Conservation (phyloP, 164 flowering plant species). For the Macadamia integrifolia region DNA sequence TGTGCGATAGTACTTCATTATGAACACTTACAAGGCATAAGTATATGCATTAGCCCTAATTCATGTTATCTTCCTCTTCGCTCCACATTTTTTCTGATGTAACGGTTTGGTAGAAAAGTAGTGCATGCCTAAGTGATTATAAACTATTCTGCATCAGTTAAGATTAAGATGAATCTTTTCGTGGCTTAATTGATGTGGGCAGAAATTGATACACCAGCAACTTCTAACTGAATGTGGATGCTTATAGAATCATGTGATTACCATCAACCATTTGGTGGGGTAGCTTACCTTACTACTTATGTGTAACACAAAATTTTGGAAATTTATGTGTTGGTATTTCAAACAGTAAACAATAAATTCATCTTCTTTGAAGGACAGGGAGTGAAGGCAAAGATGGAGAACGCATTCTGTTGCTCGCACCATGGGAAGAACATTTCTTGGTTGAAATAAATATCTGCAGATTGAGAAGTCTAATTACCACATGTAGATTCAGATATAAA, state of each 20-base stretch:
- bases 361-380: conserved; percentile 92
- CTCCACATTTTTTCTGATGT: no score
- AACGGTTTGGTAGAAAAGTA: neutral
- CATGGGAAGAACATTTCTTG: conserved; percentile 91
- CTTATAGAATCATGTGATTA: no score
- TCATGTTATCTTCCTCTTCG: no score
- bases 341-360: conserved; percentile 78
- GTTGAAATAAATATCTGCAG: conserved; percentile 79
- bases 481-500: conserved; percentile 43
- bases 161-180: no score
- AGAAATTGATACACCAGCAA: no score
- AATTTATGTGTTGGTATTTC: conserved; percentile 70
- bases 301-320: neutral
- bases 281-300: neutral
- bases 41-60: neutral
- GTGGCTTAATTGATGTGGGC: no score
- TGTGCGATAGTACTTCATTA: neutral
- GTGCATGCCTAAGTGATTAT: no score
- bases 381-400: conserved; percentile 90
- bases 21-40: neutral
- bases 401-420: conserved; percentile 85
- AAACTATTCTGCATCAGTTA: no score
- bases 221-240: no score
- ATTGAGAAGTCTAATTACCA: conserved; percentile 46
- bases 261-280: no score